Conservation (phyloP, 495 filamentous ascomycete species). For the Hypoxylon subgilvum region DNA sequence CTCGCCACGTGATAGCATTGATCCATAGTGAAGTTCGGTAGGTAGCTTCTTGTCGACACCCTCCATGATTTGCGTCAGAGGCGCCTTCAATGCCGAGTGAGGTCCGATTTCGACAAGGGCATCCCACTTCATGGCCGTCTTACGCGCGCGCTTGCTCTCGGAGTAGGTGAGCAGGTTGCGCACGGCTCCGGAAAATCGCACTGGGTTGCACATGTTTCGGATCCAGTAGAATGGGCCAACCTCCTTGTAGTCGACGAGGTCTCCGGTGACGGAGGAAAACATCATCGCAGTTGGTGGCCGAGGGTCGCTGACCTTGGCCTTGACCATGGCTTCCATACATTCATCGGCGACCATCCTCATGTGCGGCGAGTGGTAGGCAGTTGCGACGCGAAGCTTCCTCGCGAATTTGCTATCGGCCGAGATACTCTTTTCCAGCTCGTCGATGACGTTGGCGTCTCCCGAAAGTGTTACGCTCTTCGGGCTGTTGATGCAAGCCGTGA, state of each 20-base stretch:
- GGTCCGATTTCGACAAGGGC: constrained; percentile 62
- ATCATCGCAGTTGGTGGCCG: constrained; percentile 17
- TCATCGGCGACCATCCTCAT: constrained; percentile 43
- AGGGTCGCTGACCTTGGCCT: too few species aligned
- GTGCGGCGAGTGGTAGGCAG: constrained; percentile 50
- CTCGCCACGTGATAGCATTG: constrained; percentile 39
- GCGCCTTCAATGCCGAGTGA: constrained; percentile 59
- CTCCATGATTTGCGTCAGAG: constrained; percentile 54
- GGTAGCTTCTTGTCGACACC: constrained; percentile 8
- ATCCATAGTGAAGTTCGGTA: constrained; percentile 24
- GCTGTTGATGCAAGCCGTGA: constrained; percentile 55
- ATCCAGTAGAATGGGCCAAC: constrained; percentile 50
- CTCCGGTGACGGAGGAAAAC: constrained; percentile 50
- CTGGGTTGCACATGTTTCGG: constrained; percentile 49
- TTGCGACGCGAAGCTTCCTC: constrained; percentile 39
- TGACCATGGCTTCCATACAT: constrained; percentile 27
- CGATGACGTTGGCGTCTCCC: constrained; percentile 42
- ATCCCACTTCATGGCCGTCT: constrained; percentile 15
- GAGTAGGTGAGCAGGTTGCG: too few species aligned
- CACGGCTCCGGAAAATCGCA: constrained; percentile 48
- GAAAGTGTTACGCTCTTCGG: constrained; percentile 51
- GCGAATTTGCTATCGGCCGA: constrained; percentile 47
- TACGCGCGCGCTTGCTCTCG: constrained; percentile 15
- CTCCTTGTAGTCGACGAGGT: constrained; percentile 31
- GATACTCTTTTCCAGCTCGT: constrained; percentile 34